phyloP scores from a whole-genome alignment of 163 green algal genomes.

The Trebouxiophyceae sp. region DNA sequence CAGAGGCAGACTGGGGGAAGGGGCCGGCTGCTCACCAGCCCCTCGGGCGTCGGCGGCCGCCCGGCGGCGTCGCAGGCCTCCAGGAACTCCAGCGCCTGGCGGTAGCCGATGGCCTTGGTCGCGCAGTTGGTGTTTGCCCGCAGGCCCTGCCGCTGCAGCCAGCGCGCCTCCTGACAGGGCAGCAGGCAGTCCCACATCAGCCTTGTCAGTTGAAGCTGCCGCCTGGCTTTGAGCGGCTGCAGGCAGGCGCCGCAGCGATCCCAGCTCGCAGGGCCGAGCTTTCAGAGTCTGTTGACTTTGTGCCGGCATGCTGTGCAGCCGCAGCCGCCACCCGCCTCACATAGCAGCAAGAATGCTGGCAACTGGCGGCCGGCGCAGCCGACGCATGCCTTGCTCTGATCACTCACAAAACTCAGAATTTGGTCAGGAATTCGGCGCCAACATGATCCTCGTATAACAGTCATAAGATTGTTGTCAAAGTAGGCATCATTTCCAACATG shows the following conservation, averaged over 20 bases:
- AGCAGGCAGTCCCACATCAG: neutral
- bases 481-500: too few species aligned
- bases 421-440: too few species aligned
- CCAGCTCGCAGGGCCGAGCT: neutral
- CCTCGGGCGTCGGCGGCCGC: neutral
- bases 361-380: too few species aligned
- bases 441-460: too few species aligned
- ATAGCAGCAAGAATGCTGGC: too few species aligned
- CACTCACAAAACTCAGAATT: too few species aligned
- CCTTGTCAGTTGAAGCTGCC: neutral
- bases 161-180: constrained; percentile 49
- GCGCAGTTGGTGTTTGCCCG: constrained; percentile 46
- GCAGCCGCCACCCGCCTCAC: neutral
- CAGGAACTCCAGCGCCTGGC: constrained; percentile 69
- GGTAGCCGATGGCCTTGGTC: constrained; percentile 79
- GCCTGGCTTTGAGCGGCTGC: neutral
- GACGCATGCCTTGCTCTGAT: too few species aligned
- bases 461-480: too few species aligned
- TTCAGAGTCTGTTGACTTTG: neutral
- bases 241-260: neutral
- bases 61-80: constrained; percentile 11
- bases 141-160: constrained; percentile 56
- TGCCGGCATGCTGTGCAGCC: neutral
- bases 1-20: neutral
- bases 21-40: constrained; percentile 1